These are phyloP conservation scores for Ogataea nitratoaversa DNA, from an alignment of 805 yeast genomes.

Conservation along the genomic window DNA sequence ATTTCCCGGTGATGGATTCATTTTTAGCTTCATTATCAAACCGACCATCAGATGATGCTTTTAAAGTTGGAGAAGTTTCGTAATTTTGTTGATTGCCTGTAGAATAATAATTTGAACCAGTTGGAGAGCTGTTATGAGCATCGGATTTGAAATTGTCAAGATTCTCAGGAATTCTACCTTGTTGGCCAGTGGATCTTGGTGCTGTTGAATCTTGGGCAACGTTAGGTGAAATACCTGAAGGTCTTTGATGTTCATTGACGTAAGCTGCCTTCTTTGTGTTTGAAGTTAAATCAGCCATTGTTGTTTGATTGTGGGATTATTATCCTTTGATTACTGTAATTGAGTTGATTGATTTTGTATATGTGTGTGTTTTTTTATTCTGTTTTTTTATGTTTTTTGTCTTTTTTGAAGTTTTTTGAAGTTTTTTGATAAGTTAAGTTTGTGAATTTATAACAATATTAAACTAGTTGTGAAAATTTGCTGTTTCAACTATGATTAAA, in stretches of 20 bases:
- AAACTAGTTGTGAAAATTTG: no score
- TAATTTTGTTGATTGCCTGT: background rate
- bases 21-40: background rate
- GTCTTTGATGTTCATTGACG: background rate
- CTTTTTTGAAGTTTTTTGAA: no score
- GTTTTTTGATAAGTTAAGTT: no score
- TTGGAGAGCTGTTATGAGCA: no score
- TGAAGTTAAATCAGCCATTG: conserved; percentile 9
- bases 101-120: background rate
- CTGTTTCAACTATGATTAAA: no score
- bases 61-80: conserved; percentile 14
- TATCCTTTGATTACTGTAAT: background rate
- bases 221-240: background rate
- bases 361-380: no score
- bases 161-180: background rate
- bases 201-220: background rate
- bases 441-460: no score
- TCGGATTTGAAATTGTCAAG: background rate
- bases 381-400: no score
- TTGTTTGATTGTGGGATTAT: background rate
- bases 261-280: background rate
- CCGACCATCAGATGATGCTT: conserved; percentile 4
- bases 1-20: background rate
- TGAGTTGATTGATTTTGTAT: no score
- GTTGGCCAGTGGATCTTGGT: background rate